Conservation (phyloP, 768 basidiomycete species). For the Suillus plorans region DNA sequence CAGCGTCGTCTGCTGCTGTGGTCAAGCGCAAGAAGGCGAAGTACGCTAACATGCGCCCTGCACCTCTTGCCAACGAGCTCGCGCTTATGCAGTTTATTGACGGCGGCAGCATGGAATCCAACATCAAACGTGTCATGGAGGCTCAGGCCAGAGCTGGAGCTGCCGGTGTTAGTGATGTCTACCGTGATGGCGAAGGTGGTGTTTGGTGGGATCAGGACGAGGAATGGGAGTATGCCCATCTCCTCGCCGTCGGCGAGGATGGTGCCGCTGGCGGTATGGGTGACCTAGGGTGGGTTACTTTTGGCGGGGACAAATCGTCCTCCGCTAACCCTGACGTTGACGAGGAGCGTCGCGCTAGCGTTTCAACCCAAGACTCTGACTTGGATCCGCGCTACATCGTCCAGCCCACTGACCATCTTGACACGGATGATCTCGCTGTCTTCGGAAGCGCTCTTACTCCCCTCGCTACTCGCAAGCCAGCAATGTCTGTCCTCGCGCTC, state of each 20-base stretch:
- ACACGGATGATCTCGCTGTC: slow-evolving; percentile 35
- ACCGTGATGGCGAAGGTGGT: slow-evolving; percentile 59
- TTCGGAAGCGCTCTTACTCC: slow-evolving; percentile 31
- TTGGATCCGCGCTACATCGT: slow-evolving; percentile 51
- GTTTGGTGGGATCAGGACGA: slow-evolving; percentile 76
- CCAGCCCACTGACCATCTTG: slow-evolving; percentile 31
- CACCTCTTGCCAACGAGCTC: slow-evolving; percentile 64
- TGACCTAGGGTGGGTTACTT: slow-evolving; percentile 46
- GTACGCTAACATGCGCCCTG: slow-evolving; percentile 38
- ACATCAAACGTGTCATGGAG: slow-evolving; percentile 54
- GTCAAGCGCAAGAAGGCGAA: slow-evolving; percentile 53
- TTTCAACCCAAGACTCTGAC: slow-evolving; percentile 55
- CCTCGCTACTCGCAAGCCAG: slow-evolving; percentile 28
- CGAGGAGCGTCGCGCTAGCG: slow-evolving; percentile 42
- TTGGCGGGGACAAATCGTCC: slow-evolving; percentile 30
- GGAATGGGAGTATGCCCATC: slow-evolving; percentile 64
- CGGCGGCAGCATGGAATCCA: slow-evolving; percentile 58
- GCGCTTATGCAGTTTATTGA: slow-evolving; percentile 69
- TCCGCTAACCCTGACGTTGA: slow-evolving; percentile 7
- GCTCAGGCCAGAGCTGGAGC: slow-evolving; percentile 49
- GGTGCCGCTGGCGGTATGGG: slow-evolving; percentile 22
- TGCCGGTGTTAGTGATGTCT: slow-evolving; percentile 46
- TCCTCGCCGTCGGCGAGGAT: slow-evolving; percentile 44
- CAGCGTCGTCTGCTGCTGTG: slow-evolving; percentile 30
- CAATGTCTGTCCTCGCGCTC: slow-evolving; percentile 36